Base-by-base conservation (phyloP, 140 eudicot species). In the Anethum foeniculum region DNA sequence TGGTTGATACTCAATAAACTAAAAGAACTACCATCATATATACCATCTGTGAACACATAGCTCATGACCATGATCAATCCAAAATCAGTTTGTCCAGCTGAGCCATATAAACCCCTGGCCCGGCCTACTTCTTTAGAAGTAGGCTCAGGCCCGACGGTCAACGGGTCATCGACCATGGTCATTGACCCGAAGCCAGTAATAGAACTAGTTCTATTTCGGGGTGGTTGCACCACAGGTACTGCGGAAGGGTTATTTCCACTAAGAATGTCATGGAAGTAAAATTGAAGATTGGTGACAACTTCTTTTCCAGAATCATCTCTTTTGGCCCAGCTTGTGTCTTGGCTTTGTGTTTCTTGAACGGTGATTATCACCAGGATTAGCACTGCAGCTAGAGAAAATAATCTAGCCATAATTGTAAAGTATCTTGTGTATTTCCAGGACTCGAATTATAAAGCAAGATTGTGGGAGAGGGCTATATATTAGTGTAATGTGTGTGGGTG, bases 21-120 rank as follows among this genome's bases (percentile, higher is more conserved):
- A 44, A 93, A 83, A 8, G 95, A 84, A 76, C 98, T 93, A 3
- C 93, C 98, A n/a, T 86, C 81, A 71, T 84, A 93, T n/a, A 83
- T 78, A 30, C 90, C 98, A 38, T 87, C 93, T 2, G 68, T 82
- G 48, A 93, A 93, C 67, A 84, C 89, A 52, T 83, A 89, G 58
- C 44, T 89, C 44, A 93, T 38, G 9, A 81, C 90, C 98, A 93
- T 88, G 73, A 91, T 81, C 9, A 93, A 78, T 46, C 85, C 86
- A 4, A 91, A 18, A 4, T 84, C 92, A 32, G 82, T 78, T 41
- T 81, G 87, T 18, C 86, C 90, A 0, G 96, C 93, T 6, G 86
- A 84, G 7, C 93, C 92, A 52, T 90, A 91, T 80, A 93, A 21
- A 21, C 98, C 96, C 27, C 88, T 86, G 23, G 95, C 93, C 73